A percentile compares a stretch with the other conserved stretches of the same genome.
phyloP scores from a whole-genome alignment of 2,329 filamentous ascomycete species.

The Rutstroemia sp. region DNA sequence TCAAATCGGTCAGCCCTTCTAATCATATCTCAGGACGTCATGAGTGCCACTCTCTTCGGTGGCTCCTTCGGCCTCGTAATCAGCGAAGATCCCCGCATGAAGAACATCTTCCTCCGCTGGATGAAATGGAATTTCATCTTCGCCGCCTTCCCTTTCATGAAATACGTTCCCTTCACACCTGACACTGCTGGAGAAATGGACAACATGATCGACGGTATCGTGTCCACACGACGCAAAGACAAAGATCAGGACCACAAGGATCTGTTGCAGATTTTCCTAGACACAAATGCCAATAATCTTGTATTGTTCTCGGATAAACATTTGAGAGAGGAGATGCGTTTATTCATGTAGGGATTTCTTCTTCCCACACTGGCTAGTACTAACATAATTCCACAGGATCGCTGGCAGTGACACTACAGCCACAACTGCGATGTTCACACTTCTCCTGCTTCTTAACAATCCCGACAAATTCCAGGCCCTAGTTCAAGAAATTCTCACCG shows the following conservation, averaged over 20 bases:
- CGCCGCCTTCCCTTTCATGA: not conserved
- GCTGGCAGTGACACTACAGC: not conserved
- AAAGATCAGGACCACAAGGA: slow-evolving; percentile 10
- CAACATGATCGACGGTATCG: slow-evolving; percentile 12
- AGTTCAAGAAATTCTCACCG: slow-evolving; percentile 29
- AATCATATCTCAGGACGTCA: slow-evolving; percentile 12
- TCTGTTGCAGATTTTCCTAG: slow-evolving; percentile 16
- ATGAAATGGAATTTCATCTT: slow-evolving; percentile 9
- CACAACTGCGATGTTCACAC: not conserved
- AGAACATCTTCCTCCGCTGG: slow-evolving; percentile 11
- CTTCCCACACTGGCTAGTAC: not conserved
- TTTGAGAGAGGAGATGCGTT: slow-evolving; percentile 15
- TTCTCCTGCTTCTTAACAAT: slow-evolving; percentile 3
- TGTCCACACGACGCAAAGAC: slow-evolving; percentile 10
- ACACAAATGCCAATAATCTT: slow-evolving; percentile 13
- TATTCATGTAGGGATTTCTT: slow-evolving; percentile 13
- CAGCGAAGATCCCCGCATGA: slow-evolving; percentile 12
- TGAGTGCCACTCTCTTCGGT: slow-evolving; percentile 16
- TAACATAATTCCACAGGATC: not conserved
- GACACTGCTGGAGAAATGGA: slow-evolving; percentile 1
- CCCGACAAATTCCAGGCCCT: not conserved
- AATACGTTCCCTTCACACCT: slow-evolving; percentile 13
- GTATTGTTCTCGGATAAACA: slow-evolving; percentile 13
- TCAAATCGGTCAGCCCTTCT: no score
- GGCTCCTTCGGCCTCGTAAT: slow-evolving; percentile 16